Base-by-base conservation (phyloP, 306 rosid species). In the Vachellia pachyceras region DNA sequence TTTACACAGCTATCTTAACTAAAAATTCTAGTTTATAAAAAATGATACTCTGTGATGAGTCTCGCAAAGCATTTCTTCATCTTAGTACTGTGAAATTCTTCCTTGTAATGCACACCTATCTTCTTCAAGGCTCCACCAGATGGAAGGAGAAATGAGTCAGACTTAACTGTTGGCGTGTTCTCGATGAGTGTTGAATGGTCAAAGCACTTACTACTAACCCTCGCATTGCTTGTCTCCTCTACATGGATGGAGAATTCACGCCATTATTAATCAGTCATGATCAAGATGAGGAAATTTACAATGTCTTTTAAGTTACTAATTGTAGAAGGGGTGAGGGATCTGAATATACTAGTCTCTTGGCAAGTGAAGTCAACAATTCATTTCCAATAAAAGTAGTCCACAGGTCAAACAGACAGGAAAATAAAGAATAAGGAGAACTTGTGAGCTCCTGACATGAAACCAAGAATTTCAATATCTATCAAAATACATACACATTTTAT, bases 71-170 rank as follows among this genome's bases (percentile, higher is more conserved):
- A 9, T n/a, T 40, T 68, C 17, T 60, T 29, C 39, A 25, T 25
- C 29, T 60, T 11, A 10, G 8, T 77, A 64, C 54, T 72, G 63
- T 22, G 69, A 49, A n/a, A 40, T 9, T 29, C 54, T 61, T 72
- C 69, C 66, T 37, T 49, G 55, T 58, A 37, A 78, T 40, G 71
- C 89, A 77, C 46, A 90, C 96, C 91, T 77, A 87, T 65, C n/a
- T 77, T 86, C 76, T 76, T 88, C 84, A 82, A 76, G 23, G 78
- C 78, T 40, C 69, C 47, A 73, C 25, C 83, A 77, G 79, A 76
- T 33, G 85, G 88, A n/a, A 88, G 65, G 74, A 64, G 73, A 78
- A 78, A 80, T 14, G 86, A 82, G 36, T 58, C 79, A 69, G 71
- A 45, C 63, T 75, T 77, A 60, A 45, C 80, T 68, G 85, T 83